Conservation (phyloP, 2,329 filamentous ascomycete species). For the Pseudocercospora vitis region DNA sequence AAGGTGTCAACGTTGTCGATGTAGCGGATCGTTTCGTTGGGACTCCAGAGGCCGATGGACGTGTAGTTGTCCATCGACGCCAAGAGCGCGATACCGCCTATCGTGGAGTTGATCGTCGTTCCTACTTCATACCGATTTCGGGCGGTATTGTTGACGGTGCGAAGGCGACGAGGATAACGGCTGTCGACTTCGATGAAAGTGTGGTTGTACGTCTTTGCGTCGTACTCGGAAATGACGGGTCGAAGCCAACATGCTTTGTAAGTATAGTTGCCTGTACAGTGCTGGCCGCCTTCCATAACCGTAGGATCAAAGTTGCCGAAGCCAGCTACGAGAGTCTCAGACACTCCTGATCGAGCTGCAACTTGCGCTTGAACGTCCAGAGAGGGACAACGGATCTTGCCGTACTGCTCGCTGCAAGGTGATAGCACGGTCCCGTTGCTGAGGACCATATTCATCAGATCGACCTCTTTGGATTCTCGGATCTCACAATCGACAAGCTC, state of each 20-base stretch:
- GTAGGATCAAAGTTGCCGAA: not conserved
- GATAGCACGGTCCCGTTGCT: not conserved
- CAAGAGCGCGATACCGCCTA: constrained; percentile 10
- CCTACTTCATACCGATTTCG: not conserved
- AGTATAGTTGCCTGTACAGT: constrained; percentile 7
- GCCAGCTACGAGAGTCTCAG: not conserved
- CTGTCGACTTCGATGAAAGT: not conserved
- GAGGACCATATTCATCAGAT: not conserved
- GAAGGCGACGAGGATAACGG: not conserved
- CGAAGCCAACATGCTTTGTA: constrained; percentile 9
- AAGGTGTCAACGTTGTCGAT: constrained; percentile 11
- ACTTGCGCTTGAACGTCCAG: not conserved
- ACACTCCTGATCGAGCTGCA: not conserved
- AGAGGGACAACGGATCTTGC: not conserved
- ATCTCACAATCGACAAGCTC: not conserved
- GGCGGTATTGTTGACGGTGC: constrained; percentile 4
- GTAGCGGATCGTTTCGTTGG: not conserved
- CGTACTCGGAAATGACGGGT: constrained; percentile 6
- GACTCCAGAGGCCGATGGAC: constrained; percentile 4
- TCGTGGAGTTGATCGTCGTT: not conserved
- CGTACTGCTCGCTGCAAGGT: not conserved
- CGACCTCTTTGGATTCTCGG: not conserved
- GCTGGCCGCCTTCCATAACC: not conserved
- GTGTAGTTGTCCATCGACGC: constrained; percentile 9
- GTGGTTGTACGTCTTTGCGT: not conserved